Percentiles rank a stretch among this genome's conserved stretches.
Conservation (phyloP, 1,139 yeast species). For the Pneumocystis sp. region DNA sequence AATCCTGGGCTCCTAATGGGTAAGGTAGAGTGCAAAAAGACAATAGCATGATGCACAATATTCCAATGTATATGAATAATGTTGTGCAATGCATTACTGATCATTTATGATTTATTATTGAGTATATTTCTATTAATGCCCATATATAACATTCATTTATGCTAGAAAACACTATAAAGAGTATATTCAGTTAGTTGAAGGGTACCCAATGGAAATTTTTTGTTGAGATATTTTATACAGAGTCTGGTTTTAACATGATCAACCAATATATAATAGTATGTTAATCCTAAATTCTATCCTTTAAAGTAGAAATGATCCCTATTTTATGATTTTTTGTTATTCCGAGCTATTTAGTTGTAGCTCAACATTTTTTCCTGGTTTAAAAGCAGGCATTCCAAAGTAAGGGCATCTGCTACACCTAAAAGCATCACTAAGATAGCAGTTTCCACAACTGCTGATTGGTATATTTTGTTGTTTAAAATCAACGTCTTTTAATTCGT, state of each 20-base stretch:
- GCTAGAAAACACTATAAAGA: not conserved
- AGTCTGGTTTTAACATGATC: not conserved
- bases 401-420: constrained; percentile 97
- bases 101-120: not conserved
- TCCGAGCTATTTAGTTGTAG: not conserved
- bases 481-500: constrained; percentile 68
- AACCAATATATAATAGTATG: not conserved
- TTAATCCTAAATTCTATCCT: not conserved
- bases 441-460: constrained; percentile 88
- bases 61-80: not conserved
- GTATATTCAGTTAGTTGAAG: not conserved
- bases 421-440: constrained; percentile 95
- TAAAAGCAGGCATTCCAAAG: constrained; percentile 72
- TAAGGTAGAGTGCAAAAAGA: not conserved
- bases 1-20: not conserved
- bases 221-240: not conserved
- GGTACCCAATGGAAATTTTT: not conserved
- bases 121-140: not conserved
- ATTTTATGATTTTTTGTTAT: not conserved
- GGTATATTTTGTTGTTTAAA: constrained; percentile 65
- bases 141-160: not conserved
- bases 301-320: not conserved
- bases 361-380: not conserved
- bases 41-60: not conserved
- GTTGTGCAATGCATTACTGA: not conserved